These are phyloP conservation scores for Monosporozyma unispora DNA, from an alignment of 805 yeast genomes.

Conservation along the genomic window DNA sequence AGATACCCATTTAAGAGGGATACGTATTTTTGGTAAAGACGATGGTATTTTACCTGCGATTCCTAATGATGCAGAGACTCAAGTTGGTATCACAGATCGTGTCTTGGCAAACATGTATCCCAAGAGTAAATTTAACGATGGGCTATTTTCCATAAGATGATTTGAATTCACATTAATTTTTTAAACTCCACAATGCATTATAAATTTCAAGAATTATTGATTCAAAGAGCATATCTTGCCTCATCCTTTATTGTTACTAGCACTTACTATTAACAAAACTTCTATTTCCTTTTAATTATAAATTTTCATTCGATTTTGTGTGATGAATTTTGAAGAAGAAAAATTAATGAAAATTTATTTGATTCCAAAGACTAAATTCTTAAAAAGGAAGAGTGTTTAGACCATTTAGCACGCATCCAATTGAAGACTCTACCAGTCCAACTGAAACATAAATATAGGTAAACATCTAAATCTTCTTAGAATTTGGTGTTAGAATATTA, in stretches of 20 bases:
- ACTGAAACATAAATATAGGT: background rate
- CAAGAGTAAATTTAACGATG: background rate
- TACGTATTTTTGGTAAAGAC: conserved; percentile 32
- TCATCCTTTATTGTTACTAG: no score
- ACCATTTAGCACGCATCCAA: background rate
- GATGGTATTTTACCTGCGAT: background rate
- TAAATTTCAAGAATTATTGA: no score
- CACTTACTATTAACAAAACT: no score
- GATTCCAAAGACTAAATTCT: background rate
- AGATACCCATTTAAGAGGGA: conserved; percentile 80
- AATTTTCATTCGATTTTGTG: background rate
- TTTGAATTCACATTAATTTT: no score
- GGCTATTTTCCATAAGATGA: background rate
- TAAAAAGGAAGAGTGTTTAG: background rate
- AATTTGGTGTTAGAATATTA: background rate
- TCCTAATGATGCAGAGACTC: background rate
- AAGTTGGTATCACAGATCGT: background rate
- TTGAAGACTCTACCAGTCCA: background rate
- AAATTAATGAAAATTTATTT: background rate
- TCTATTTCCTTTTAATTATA: background rate
- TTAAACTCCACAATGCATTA: no score
- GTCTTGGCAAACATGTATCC: background rate
- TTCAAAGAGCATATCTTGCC: no score
- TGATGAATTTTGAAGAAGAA: background rate
- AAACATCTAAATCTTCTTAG: background rate